These are phyloP conservation scores for Termitomyces sp. DNA, from an alignment of 1,284 basidiomycete genomes.

Conservation along the genomic window DNA sequence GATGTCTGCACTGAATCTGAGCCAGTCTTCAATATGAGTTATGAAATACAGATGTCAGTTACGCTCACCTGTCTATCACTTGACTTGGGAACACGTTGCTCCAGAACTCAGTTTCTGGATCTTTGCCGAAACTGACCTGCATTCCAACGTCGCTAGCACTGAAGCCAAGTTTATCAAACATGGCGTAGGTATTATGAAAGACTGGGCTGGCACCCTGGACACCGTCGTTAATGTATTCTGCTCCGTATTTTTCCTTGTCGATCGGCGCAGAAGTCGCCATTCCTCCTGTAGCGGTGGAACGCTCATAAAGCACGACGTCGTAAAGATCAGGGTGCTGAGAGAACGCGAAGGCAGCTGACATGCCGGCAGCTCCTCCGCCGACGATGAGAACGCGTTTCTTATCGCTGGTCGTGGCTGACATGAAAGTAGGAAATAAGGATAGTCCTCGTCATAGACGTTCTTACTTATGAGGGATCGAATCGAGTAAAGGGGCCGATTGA, in stretches of 20 bases:
- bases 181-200: conserved; percentile 53
- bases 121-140: conserved; percentile 63
- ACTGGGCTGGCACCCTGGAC: conserved; percentile 53
- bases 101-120: conserved; percentile 54
- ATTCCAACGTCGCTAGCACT: conserved; percentile 49
- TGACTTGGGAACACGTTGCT: conserved; percentile 60
- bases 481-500: background rate
- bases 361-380: conserved; percentile 25
- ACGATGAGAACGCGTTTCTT: conserved; percentile 23
- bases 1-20: conserved; percentile 44
- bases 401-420: conserved; percentile 1
- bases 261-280: conserved; percentile 56
- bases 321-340: conserved; percentile 51
- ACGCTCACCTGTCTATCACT: conserved; percentile 38
- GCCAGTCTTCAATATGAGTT: background rate
- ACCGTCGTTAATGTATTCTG: conserved; percentile 55
- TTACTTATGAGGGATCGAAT: background rate
- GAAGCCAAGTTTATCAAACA: conserved; percentile 52
- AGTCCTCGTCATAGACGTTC: background rate
- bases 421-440: background rate
- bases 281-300: conserved; percentile 48
- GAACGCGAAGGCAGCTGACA: conserved; percentile 51
- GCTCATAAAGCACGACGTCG: conserved; percentile 51
- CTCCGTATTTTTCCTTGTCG: conserved; percentile 43
- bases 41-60: background rate